Base-by-base conservation (phyloP, 2,329 filamentous ascomycete species). In the Alternaria solani region DNA sequence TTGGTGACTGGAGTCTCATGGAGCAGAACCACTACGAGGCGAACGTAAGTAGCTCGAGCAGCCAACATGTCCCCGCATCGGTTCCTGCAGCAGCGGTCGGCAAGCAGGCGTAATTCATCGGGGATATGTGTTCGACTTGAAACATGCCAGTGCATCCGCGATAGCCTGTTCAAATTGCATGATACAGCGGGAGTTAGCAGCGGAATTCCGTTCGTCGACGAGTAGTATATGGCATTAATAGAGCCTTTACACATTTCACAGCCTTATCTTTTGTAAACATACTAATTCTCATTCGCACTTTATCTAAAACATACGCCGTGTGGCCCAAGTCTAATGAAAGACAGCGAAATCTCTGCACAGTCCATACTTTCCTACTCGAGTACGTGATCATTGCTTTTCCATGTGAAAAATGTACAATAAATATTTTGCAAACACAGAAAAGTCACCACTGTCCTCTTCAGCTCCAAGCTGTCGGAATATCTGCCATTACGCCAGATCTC, bases 1-100 rank as follows among this genome's bases (percentile, higher is more conserved):
- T 87, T 70, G 83, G 83, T 14, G 83, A 85, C 59, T 84, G 83
- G 79, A 80, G 72, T 32, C 73, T 83, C 49, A 63, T 74, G 57
- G 68, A 76, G 34, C 72, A 75, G 46, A 66, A 74, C 41, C 44
- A 69, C 16, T 66, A 70, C 44, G 52, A 67, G 42, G 62, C 65
- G 8, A 68, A 67, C 43, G 42, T 46, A 14, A 68, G 65, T 49
- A 70, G 66, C 26, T 60, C 69, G 7, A 73, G 71, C 64, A 76
- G 73, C 57, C 63, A 68, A 39, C 59, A 63, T n/a, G 46, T 47
- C 14, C 57, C 55, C 38, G 51, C 26, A 2, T 38, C 56, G 26
- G 55, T 36, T 14, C 39, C 57, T 25, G 46, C 36, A 16, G 49
- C 30, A 38, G 43, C 42, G 9, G 20, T 36, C 30, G 46, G 46